Percentiles rank a stretch among this genome's conserved stretches.
Conservation (phyloP, 2,329 filamentous ascomycete genomes). For the Xylaria multiplex region DNA sequence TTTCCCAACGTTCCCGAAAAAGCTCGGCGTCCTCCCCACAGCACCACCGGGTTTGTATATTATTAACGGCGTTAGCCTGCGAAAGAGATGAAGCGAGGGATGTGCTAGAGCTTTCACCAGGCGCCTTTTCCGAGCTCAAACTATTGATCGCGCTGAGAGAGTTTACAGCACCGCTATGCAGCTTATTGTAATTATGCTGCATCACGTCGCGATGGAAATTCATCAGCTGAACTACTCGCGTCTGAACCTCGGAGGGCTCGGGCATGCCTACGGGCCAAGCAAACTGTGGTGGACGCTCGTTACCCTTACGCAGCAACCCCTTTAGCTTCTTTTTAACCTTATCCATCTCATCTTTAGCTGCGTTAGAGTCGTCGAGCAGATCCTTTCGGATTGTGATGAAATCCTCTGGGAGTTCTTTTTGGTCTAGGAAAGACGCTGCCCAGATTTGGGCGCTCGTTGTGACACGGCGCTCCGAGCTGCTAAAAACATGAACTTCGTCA, state of each 20-base stretch:
- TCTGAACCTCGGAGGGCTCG: slow-evolving; percentile 92
- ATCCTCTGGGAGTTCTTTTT: slow-evolving; percentile 84
- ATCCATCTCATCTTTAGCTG: slow-evolving; percentile 98
- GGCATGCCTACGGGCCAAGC: slow-evolving; percentile 97
- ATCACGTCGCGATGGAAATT: slow-evolving; percentile 96
- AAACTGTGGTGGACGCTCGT: slow-evolving; percentile 92
- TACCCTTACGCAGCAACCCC: slow-evolving; percentile 88
- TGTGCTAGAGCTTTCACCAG: slow-evolving; percentile 54
- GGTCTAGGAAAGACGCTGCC: slow-evolving; percentile 86
- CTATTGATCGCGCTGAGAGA: slow-evolving; percentile 69
- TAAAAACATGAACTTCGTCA: slow-evolving; percentile 93
- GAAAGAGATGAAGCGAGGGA: slow-evolving; percentile 63
- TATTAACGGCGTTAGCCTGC: slow-evolving; percentile 70
- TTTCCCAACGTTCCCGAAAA: slow-evolving; percentile 98
- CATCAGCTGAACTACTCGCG: slow-evolving; percentile 93
- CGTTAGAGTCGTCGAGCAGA: slow-evolving; percentile 95
- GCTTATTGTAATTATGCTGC: slow-evolving; percentile 89
- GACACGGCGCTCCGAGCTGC: slow-evolving; percentile 92
- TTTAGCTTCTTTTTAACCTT: slow-evolving; percentile 99
- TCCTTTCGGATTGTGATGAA: slow-evolving; percentile 94
- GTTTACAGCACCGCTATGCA: slow-evolving; percentile 73
- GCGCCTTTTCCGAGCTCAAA: slow-evolving; percentile 58
- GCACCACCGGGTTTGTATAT: slow-evolving; percentile 92
- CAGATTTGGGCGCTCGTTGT: slow-evolving; percentile 98
- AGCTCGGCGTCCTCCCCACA: slow-evolving; percentile 94